Evolutionary conservation across 441 rosid species (phyloP).

Genomic region (Biscutella auriculata): DNA sequence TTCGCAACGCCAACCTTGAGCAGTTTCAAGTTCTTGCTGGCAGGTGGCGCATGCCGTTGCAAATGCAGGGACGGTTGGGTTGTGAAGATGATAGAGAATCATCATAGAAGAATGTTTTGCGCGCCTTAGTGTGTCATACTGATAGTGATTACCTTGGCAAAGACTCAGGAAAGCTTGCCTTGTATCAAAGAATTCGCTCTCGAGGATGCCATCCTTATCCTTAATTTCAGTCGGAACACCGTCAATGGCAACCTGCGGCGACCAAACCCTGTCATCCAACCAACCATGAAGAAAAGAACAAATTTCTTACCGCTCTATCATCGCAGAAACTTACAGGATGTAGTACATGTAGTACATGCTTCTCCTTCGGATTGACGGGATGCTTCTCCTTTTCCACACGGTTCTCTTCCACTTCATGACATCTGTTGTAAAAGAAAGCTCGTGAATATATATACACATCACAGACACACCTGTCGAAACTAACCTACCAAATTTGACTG

Average conservation of each 20-base stretch:
- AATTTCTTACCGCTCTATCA: not conserved
- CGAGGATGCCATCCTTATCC: slow-evolving; percentile 91
- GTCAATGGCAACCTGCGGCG: slow-evolving; percentile 54
- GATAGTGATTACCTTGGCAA: slow-evolving; percentile 98
- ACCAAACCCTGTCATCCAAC: slow-evolving; percentile 4
- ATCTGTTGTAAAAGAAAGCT: slow-evolving; percentile 34
- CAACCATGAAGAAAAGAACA: not conserved
- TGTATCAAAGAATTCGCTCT: slow-evolving; percentile 93
- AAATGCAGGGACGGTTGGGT: slow-evolving; percentile 98
- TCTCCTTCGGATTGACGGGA: slow-evolving; percentile 72
- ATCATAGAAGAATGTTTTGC: slow-evolving; percentile 99
- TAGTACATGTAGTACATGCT: slow-evolving; percentile 60
- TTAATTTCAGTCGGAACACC: slow-evolving; percentile 69
- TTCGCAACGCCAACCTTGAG: slow-evolving; percentile 99
- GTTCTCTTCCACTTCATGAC: slow-evolving; percentile 73
- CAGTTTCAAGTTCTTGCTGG: slow-evolving; percentile 85
- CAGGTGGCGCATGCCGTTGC: slow-evolving; percentile 78
- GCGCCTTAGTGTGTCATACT: slow-evolving; percentile 92
- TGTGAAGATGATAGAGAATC: slow-evolving; percentile 98
- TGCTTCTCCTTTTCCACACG: slow-evolving; percentile 81
- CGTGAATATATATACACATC: not conserved
- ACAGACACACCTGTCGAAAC: not conserved
- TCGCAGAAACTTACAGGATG: slow-evolving; percentile 43
- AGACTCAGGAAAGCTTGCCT: slow-evolving; percentile 98
- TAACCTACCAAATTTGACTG: not conserved